These are phyloP conservation scores for Naganishia antarctica DNA, from an alignment of 768 basidiomycete genomes.

Conservation along the genomic window DNA sequence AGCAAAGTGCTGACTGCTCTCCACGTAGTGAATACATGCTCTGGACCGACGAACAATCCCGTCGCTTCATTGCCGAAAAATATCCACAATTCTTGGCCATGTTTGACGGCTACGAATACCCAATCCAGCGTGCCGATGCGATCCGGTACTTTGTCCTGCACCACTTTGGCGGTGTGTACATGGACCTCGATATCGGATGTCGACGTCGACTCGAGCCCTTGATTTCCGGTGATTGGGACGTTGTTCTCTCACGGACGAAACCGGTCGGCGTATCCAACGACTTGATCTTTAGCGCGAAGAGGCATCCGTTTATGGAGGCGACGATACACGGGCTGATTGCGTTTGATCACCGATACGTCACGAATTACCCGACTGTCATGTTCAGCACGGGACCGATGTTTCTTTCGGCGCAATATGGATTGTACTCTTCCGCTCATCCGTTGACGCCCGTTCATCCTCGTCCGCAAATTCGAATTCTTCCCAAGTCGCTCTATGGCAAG, in stretches of 20 bases:
- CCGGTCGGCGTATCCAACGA: constrained; percentile 98
- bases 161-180: constrained; percentile 88
- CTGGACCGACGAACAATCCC: constrained; percentile 89
- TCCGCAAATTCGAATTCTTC: constrained; percentile 77
- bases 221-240: constrained; percentile 64
- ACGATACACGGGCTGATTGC: constrained; percentile 84
- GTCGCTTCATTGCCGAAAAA: constrained; percentile 77
- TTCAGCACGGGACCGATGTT: constrained; percentile 99
- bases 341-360: constrained; percentile 88
- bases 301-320: constrained; percentile 83
- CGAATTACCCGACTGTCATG: constrained; percentile 99
- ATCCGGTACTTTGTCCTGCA: constrained; percentile 98
- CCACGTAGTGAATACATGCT: constrained; percentile 81
- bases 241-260: constrained; percentile 89
- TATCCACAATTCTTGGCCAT: constrained; percentile 92
- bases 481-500: constrained; percentile 97
- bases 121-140: constrained; percentile 90
- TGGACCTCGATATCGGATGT: constrained; percentile 96
- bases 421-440: constrained; percentile 57
- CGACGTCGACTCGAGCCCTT: constrained; percentile 78
- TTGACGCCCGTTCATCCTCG: constrained; percentile 56
- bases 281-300: constrained; percentile 82
- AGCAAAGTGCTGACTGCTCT: constrained; percentile 29
- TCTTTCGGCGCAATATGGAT: constrained; percentile 84
- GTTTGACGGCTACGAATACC: constrained; percentile 84